These are phyloP conservation scores for Aphanomyces astaci DNA, from an alignment of 352 stramenopile genomes.

Conservation along the genomic window DNA sequence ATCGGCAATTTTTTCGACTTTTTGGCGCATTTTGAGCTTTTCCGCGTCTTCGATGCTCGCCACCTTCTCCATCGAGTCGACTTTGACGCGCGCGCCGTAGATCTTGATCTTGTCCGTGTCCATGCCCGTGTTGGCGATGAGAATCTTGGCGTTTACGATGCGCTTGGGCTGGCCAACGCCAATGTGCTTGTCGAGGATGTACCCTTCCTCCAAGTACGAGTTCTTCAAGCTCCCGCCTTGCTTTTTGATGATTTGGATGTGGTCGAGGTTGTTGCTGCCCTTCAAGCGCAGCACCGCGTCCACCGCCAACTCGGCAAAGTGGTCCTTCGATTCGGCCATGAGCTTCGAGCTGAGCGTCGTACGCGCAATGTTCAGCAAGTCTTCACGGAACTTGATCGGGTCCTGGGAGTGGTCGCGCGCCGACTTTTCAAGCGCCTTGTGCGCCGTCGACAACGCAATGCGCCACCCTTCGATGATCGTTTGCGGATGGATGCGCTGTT, in stretches of 20 bases:
- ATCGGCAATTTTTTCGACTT: slow-evolving; percentile 96
- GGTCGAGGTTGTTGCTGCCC: slow-evolving; percentile 93
- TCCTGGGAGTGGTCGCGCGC: slow-evolving; percentile 79
- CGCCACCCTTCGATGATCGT: slow-evolving; percentile 98
- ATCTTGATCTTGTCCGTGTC: slow-evolving; percentile 99
- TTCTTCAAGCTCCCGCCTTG: slow-evolving; percentile 92
- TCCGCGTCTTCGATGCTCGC: slow-evolving; percentile 98
- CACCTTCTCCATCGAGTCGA: slow-evolving; percentile 98
- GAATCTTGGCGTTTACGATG: slow-evolving; percentile 97
- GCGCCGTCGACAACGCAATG: slow-evolving; percentile 86
- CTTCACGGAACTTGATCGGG: slow-evolving; percentile 83
- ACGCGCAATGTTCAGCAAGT: slow-evolving; percentile 95
- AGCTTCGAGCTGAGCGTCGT: slow-evolving; percentile 99
- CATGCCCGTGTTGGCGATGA: slow-evolving; percentile 99
- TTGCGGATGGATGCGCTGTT: slow-evolving; percentile 96
- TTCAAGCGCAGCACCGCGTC: slow-evolving; percentile 96
- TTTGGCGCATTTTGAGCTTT: slow-evolving; percentile 98
- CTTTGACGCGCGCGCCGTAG: slow-evolving; percentile 95
- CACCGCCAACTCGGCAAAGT: slow-evolving; percentile 94
- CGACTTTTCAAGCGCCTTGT: slow-evolving; percentile 82
- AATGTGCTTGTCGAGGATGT: slow-evolving; percentile 97
- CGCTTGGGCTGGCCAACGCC: slow-evolving; percentile 92
- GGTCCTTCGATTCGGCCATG: slow-evolving; percentile 96
- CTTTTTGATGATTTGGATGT: slow-evolving; percentile 99
- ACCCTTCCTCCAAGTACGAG: slow-evolving; percentile 98